A percentile compares a stretch with the other conserved stretches of the same genome.
phyloP scores from a whole-genome alignment of 345 rosid species.

The Eucalyptus coolabah region DNA sequence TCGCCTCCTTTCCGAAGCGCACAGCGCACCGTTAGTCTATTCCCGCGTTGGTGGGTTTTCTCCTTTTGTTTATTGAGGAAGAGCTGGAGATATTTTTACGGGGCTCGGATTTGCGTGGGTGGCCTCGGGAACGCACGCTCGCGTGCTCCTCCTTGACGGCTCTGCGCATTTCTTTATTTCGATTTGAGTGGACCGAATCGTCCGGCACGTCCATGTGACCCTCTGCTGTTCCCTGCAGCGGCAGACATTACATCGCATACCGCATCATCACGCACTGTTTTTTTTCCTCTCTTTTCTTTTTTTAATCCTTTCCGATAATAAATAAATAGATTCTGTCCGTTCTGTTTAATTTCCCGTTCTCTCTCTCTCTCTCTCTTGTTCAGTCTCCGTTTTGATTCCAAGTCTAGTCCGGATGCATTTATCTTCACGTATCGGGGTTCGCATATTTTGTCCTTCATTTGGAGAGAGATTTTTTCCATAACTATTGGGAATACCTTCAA shows the following conservation, averaged over 20 bases:
- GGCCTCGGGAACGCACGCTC: background rate
- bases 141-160: background rate
- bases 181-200: background rate
- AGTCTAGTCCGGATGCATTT: too few species aligned
- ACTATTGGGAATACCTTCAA: too few species aligned
- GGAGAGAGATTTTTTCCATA: too few species aligned
- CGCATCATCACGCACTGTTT: background rate
- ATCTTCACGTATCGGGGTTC: too few species aligned
- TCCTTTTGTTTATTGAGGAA: background rate
- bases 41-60: background rate
- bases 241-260: background rate
- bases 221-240: background rate
- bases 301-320: background rate
- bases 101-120: background rate
- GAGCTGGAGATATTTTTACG: background rate
- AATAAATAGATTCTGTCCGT: background rate
- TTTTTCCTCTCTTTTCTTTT: background rate
- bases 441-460: too few species aligned
- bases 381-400: background rate
- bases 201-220: background rate
- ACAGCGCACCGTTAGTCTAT: background rate
- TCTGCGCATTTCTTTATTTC: background rate
- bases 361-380: background rate
- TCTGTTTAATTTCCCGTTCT: background rate
- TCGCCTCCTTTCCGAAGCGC: background rate